Evolutionary conservation across 768 basidiomycete genomes (phyloP), one percentile per base, ranked within the genome.

Genomic region (Boletus subparvulus): DNA sequence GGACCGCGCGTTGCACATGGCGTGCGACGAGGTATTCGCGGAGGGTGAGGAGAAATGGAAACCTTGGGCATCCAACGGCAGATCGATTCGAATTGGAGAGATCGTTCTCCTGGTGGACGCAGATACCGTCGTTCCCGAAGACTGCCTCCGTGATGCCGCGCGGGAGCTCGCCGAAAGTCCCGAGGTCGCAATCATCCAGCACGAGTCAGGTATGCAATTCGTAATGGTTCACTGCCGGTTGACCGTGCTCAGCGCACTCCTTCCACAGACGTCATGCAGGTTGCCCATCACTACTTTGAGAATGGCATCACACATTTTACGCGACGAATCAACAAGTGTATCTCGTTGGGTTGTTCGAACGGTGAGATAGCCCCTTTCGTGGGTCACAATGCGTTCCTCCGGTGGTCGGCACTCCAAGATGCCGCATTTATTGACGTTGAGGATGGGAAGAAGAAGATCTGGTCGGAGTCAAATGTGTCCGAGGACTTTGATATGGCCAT

Each of bases 301-400:
- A 93, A 94, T 61, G 91, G 90, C 12, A 91, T 95, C 61, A 83
- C 94, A 7, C 86, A 90, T 67, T 95, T 96, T 72, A 95, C 94
- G 6, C 83, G 86, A 11, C 82, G 92, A 16, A 92, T 95, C 74
- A 93, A 95, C 73, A 85, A 85, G 69, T 83, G 81, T 64, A 92
- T 92, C 50, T 90, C 89, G 0, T 79, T 92, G 74, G 83, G 84
- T 8, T 85, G 84, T 64, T 83, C 90, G 0, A 92, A 92, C 62
- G 90, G 90, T 14, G 89, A 92, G 65, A 80, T 91, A 0, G 70
- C 70, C 3, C 90, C 90, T 4, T 92, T 92, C 61, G 90, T 92
- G 35, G 90, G 90, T 3, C 91, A 93, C 68, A 92, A 94, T 57
- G 91, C 92, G 9, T 96, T 95, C 74, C 77, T 96, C 42, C 83